These are phyloP conservation scores for Rhizopogon roseolus DNA, from an alignment of 768 basidiomycete species.

Conservation along the genomic window DNA sequence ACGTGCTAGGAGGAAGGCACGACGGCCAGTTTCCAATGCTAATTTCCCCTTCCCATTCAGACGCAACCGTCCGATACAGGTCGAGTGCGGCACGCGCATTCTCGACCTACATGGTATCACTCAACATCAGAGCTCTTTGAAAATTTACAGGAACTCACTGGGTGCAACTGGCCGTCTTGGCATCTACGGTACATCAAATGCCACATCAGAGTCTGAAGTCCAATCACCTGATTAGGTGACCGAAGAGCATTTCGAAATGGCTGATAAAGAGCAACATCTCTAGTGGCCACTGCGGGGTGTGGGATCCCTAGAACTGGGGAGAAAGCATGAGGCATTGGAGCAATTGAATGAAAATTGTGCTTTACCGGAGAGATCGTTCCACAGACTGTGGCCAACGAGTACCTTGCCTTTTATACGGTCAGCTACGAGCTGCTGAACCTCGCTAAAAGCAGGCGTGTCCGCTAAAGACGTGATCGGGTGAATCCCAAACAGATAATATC, in stretches of 20 bases:
- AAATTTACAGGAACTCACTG: slow-evolving; percentile 43
- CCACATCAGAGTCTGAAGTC: slow-evolving; percentile 78
- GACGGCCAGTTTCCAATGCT: slow-evolving; percentile 67
- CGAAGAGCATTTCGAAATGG: slow-evolving; percentile 73
- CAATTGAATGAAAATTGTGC: slow-evolving; percentile 7
- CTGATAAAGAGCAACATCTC: slow-evolving; percentile 78
- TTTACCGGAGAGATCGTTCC: slow-evolving; percentile 76
- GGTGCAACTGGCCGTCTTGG: slow-evolving; percentile 66
- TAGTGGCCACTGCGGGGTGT: slow-evolving; percentile 70
- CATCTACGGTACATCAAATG: slow-evolving; percentile 77
- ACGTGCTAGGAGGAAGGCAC: slow-evolving; percentile 69
- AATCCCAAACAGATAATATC: background rate
- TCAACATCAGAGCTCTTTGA: slow-evolving; percentile 7
- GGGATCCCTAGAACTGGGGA: slow-evolving; percentile 70
- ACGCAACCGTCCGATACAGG: slow-evolving; percentile 49
- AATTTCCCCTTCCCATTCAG: slow-evolving; percentile 65
- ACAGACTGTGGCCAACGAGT: slow-evolving; percentile 72
- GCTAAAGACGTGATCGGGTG: slow-evolving; percentile 10
- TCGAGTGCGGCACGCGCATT: slow-evolving; percentile 62
- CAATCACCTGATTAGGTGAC: slow-evolving; percentile 61
- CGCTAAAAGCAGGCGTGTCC: slow-evolving; percentile 47
- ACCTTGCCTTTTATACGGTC: slow-evolving; percentile 65
- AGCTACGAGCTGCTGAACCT: slow-evolving; percentile 65
- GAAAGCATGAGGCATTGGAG: background rate
- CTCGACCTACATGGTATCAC: slow-evolving; percentile 48